A percentile compares a stretch with the other conserved stretches of the same genome.
These are phyloP conservation scores for Begonia fuchsioides DNA, from an alignment of 306 rosid species.

Conservation along the genomic window DNA sequence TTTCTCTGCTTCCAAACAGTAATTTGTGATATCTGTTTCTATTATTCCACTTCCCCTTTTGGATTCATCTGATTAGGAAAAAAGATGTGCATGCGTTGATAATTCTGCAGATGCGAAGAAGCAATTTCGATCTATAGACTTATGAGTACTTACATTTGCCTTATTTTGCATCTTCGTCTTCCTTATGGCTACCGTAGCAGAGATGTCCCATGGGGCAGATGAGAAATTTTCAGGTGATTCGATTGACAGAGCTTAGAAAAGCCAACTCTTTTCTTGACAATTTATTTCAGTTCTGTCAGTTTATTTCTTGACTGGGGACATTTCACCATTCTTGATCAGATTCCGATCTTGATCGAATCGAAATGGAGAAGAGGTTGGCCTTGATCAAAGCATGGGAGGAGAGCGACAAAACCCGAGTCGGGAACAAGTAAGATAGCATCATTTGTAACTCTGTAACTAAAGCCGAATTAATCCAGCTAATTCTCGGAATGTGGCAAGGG, in stretches of 20 bases:
- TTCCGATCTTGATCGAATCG: conserved; percentile 32
- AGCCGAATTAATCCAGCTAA: neutral
- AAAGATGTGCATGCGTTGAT: too few relatives aligned
- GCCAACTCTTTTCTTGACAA: neutral
- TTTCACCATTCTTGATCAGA: conserved; percentile 22
- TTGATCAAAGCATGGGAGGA: conserved; percentile 91
- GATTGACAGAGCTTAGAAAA: conserved; percentile 27
- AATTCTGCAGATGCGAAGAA: too few relatives aligned
- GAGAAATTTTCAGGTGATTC: conserved; percentile 20
- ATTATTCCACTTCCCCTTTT: neutral
- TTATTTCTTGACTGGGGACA: neutral
- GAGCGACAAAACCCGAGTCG: conserved; percentile 71
- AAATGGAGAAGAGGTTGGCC: conserved; percentile 63
- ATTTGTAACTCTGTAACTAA: neutral
- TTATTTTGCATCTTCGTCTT: neutral
- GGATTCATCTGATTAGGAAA: neutral
- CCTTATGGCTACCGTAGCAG: conserved; percentile 20
- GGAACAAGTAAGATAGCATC: conserved; percentile 40
- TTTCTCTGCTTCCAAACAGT: too few relatives aligned
- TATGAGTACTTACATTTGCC: neutral
- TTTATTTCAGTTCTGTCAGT: too few relatives aligned
- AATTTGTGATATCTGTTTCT: too few relatives aligned
- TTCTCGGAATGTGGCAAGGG: conserved; percentile 22
- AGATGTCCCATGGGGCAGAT: conserved; percentile 17
- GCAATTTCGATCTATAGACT: neutral